Evolutionary conservation across 441 rosid genomes (phyloP).

Genomic region (Populus tomentosa): DNA sequence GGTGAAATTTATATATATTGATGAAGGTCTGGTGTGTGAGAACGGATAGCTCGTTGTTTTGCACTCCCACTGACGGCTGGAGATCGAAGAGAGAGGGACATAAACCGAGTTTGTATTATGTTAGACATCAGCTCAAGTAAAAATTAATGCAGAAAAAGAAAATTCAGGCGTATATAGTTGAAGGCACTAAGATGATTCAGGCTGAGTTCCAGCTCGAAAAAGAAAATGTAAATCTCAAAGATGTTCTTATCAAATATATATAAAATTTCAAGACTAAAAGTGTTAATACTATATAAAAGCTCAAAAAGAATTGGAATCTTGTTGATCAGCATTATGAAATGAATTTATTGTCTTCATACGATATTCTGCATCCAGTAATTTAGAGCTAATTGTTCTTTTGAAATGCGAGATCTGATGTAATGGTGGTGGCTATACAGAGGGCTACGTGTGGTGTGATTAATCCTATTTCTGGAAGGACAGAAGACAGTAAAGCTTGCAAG

Average conservation of each 20-base stretch:
- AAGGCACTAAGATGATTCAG: not conserved
- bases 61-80: not conserved
- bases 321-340: not conserved
- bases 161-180: not conserved
- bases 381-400: not conserved
- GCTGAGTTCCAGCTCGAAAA: not conserved
- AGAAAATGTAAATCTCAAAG: not conserved
- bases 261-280: not conserved
- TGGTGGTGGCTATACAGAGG: not conserved
- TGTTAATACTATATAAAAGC: not conserved
- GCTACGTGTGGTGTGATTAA: not conserved
- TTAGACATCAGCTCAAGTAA: not conserved
- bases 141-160: constrained; percentile 1
- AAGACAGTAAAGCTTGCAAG: not conserved
- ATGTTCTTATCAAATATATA: not conserved
- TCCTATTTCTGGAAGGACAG: not conserved
- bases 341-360: not conserved
- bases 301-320: not conserved
- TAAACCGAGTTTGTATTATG: no score
- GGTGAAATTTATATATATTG: not conserved
- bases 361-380: not conserved
- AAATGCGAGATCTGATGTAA: not conserved
- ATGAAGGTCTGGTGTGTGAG: not conserved
- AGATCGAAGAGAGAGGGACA: no score
- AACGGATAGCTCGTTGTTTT: not conserved